Percentiles rank a stretch among this genome's conserved stretches.
phyloP scores from a whole-genome alignment of 108 stramenopile species.

The Nannochloropsis salina region DNA sequence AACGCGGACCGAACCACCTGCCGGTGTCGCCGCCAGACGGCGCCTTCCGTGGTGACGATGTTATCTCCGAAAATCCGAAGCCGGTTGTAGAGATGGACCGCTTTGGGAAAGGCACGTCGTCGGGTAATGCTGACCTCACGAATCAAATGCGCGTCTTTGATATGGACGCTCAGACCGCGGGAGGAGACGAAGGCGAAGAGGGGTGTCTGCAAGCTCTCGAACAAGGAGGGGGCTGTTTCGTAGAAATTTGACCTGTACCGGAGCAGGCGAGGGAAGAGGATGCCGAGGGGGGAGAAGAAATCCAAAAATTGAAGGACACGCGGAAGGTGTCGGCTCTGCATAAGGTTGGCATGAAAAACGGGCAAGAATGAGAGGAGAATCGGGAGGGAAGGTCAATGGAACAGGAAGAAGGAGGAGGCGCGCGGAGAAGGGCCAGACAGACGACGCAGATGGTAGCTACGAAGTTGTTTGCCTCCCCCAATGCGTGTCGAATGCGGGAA shows the following conservation, averaged over 20 bases:
- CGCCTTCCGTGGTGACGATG: background rate
- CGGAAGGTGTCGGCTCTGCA: background rate
- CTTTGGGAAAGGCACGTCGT: background rate
- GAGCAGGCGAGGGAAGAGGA: background rate
- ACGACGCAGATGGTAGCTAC: no score
- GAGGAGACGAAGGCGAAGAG: background rate
- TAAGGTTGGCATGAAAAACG: background rate
- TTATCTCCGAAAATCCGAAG: background rate
- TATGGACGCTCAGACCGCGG: background rate
- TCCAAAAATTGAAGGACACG: background rate
- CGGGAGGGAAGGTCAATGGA: background rate
- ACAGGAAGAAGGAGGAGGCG: no score
- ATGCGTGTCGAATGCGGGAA: no score
- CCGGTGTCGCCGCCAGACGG: background rate
- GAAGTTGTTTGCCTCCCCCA: no score
- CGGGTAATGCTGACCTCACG: background rate
- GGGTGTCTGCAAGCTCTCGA: background rate
- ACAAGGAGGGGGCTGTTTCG: background rate
- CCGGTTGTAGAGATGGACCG: background rate
- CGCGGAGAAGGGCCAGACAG: no score
- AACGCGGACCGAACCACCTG: background rate
- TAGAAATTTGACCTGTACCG: background rate
- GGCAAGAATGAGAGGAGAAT: background rate
- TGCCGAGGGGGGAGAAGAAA: background rate
- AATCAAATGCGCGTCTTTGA: conserved; percentile 9